A percentile compares a stretch with the other conserved stretches of the same genome.
phyloP scores from a whole-genome alignment of 2,329 filamentous ascomycete species.

The Escovopsis sp. region DNA sequence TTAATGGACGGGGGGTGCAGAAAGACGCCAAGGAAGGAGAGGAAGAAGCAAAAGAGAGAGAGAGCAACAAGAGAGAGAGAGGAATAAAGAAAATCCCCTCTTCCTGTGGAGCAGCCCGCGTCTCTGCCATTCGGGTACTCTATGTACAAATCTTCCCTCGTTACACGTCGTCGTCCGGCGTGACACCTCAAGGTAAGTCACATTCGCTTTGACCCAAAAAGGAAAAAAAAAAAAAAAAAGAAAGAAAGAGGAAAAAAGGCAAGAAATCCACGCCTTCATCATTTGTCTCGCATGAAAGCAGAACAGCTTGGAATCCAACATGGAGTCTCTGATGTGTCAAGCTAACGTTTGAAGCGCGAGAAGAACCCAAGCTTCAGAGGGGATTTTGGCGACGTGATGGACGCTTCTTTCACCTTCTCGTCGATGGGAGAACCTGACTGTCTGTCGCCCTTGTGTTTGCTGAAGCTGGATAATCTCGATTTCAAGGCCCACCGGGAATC shows the following conservation, averaged over 20 bases:
- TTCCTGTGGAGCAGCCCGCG: neutral
- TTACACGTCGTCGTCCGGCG: neutral
- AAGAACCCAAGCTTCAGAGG: conserved; percentile 23
- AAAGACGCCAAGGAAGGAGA: too few species aligned
- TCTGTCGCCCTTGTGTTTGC: conserved; percentile 14
- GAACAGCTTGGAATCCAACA: neutral
- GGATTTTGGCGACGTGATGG: conserved; percentile 14
- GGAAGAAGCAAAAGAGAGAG: too few species aligned
- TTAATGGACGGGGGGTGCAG: neutral
- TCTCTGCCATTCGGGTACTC: neutral
- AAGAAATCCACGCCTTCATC: too few species aligned
- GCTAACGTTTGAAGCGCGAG: conserved; percentile 27
- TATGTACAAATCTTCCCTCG: neutral
- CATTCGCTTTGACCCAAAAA: neutral
- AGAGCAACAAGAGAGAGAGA: too few species aligned
- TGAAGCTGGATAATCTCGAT: conserved; percentile 22
- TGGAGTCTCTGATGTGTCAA: neutral
- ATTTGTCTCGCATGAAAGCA: too few species aligned
- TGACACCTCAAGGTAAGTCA: neutral
- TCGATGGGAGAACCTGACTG: conserved; percentile 3
- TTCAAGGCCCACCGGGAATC: conserved; percentile 36
- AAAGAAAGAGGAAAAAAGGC: neutral
- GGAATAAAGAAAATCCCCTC: neutral
- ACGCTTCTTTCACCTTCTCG: conserved; percentile 5
- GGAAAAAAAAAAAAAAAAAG: neutral